Evolutionary conservation across 345 rosid genomes (phyloP).

Genomic region (Brassica juncea): DNA sequence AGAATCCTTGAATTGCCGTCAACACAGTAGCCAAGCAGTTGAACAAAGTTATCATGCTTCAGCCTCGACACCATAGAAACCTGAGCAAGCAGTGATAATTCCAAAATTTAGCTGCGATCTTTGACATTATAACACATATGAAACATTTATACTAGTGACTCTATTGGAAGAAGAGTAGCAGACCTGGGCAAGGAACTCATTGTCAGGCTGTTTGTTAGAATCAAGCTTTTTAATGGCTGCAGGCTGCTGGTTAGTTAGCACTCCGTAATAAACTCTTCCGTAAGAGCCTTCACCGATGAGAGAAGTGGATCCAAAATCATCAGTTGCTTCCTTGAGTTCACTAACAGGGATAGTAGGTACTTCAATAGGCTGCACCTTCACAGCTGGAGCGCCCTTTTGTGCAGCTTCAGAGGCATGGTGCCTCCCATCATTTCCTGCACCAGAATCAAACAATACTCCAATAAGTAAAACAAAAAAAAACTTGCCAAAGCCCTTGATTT

Average conservation of each 20-base stretch:
- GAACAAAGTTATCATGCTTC: constrained; percentile 67
- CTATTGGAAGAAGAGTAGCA: neutral
- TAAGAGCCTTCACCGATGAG: constrained; percentile 84
- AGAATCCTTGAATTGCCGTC: constrained; percentile 70
- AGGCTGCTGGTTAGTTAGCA: constrained; percentile 49
- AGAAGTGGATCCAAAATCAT: constrained; percentile 51
- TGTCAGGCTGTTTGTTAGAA: constrained; percentile 63
- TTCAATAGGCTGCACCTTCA: constrained; percentile 70
- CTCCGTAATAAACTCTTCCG: constrained; percentile 66
- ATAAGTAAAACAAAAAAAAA: no score
- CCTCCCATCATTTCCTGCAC: constrained; percentile 50
- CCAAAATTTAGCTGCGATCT: neutral
- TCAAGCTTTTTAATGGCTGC: constrained; percentile 70
- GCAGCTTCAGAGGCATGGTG: constrained; percentile 53
- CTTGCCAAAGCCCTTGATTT: no score
- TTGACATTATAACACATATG: neutral
- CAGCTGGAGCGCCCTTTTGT: constrained; percentile 53
- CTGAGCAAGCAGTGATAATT: constrained; percentile 33
- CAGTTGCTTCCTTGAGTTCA: constrained; percentile 65
- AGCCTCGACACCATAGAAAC: constrained; percentile 77
- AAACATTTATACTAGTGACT: no score
- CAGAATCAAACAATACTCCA: neutral
- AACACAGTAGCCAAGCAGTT: constrained; percentile 71
- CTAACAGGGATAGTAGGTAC: constrained; percentile 56
- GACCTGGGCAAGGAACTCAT: constrained; percentile 54